A percentile compares a stretch with the other conserved stretches of the same genome.
phyloP scores from a whole-genome alignment of 805 yeast species.

The Starmerella bombi region DNA sequence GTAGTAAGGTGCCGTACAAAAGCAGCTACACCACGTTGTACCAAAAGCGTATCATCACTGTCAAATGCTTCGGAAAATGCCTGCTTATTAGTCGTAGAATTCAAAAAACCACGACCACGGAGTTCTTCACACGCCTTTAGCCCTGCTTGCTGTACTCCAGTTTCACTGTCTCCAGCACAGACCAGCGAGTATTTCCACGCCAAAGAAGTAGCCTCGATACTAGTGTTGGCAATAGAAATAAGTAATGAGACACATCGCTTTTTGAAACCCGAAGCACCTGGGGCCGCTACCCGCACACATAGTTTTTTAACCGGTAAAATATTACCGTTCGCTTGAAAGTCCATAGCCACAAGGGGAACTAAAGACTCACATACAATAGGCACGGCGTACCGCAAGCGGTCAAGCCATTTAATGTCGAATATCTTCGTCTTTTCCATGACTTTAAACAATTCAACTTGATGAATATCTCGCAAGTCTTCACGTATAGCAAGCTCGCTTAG shows the following conservation, averaged over 20 bases:
- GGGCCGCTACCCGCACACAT: slow-evolving; percentile 4
- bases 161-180: slow-evolving; percentile 4
- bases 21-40: background rate
- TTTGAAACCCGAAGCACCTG: slow-evolving; percentile 11
- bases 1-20: background rate
- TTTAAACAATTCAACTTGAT: slow-evolving; percentile 11
- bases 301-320: background rate
- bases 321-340: background rate
- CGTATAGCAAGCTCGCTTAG: slow-evolving; percentile 2
- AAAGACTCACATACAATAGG: slow-evolving; percentile 10
- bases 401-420: slow-evolving; percentile 8
- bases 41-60: background rate
- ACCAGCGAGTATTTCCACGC: slow-evolving; percentile 8
- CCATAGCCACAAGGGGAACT: slow-evolving; percentile 4
- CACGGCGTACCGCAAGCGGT: slow-evolving; percentile 5
- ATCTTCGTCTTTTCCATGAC: slow-evolving; percentile 3
- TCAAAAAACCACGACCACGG: background rate
- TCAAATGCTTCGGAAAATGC: background rate
- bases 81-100: background rate
- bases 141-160: background rate
- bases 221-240: background rate
- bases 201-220: background rate
- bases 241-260: background rate
- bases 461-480: slow-evolving; percentile 3
- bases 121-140: slow-evolving; percentile 1